Evolutionary conservation across 2,329 filamentous ascomycete genomes (phyloP).

Genomic region (Aspergillus pseudotamarii): DNA sequence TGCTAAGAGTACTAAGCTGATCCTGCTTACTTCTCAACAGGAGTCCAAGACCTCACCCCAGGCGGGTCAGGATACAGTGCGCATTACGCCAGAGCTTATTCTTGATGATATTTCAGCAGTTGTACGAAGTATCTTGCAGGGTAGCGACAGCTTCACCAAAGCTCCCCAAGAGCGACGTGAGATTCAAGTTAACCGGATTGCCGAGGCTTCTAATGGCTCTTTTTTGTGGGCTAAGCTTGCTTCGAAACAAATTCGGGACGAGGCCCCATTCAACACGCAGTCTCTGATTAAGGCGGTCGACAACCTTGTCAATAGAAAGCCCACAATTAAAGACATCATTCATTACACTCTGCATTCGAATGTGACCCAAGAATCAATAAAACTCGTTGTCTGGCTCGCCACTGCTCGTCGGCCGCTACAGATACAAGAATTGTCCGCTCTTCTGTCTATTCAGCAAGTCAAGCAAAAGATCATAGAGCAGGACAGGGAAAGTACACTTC

Average conservation of each 20-base stretch:
- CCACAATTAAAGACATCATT: slow-evolving; percentile 37
- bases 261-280: slow-evolving; percentile 24
- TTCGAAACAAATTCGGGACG: slow-evolving; percentile 33
- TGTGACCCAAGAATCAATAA: slow-evolving; percentile 34
- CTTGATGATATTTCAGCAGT: slow-evolving; percentile 42
- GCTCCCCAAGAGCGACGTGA: slow-evolving; percentile 39
- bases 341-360: slow-evolving; percentile 26
- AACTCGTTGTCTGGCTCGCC: slow-evolving; percentile 42
- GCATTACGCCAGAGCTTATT: slow-evolving; percentile 35
- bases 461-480: slow-evolving; percentile 32
- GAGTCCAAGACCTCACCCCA: slow-evolving; percentile 15
- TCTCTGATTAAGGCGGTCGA: slow-evolving; percentile 34
- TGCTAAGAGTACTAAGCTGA: slow-evolving; percentile 30
- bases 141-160: slow-evolving; percentile 23
- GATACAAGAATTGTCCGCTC: slow-evolving; percentile 33
- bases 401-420: slow-evolving; percentile 40
- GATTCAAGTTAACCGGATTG: slow-evolving; percentile 33
- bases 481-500: slow-evolving; percentile 26
- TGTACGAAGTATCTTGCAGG: slow-evolving; percentile 31
- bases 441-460: slow-evolving; percentile 34
- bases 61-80: slow-evolving; percentile 18
- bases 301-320: slow-evolving; percentile 26
- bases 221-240: slow-evolving; percentile 46
- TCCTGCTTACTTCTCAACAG: slow-evolving; percentile 33
- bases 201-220: slow-evolving; percentile 38